A percentile compares a stretch with the other conserved stretches of the same genome.
Evolutionary conservation across 257 asterid species (phyloP).

Genomic region (Rehmannia glutinosa): DNA sequence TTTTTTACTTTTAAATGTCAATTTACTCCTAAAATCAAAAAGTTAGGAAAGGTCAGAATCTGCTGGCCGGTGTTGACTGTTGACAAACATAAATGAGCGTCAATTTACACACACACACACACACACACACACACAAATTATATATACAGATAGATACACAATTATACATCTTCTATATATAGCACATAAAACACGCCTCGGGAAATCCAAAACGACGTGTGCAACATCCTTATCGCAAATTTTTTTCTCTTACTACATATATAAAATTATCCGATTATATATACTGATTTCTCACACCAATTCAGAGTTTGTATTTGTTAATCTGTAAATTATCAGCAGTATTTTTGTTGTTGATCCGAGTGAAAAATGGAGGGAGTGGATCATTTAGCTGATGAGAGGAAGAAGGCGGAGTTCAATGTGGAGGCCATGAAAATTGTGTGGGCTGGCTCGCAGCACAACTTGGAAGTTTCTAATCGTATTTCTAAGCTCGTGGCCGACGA

Average conservation of each 20-base stretch:
- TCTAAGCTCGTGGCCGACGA: slow-evolving; percentile 91
- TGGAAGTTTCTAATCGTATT: slow-evolving; percentile 82
- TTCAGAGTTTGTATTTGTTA: background rate
- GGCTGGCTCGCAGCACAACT: slow-evolving; percentile 80
- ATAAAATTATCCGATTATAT: background rate
- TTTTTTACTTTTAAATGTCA: background rate
- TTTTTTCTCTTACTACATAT: background rate
- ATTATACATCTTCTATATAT: background rate
- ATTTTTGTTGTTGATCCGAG: slow-evolving; percentile 13
- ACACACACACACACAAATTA: background rate
- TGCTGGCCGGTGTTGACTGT: background rate
- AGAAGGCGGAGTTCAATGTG: slow-evolving; percentile 76
- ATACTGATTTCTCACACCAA: background rate
- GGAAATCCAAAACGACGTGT: background rate
- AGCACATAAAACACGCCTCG: background rate
- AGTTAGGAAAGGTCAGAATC: background rate
- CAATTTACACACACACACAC: background rate
- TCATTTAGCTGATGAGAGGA: slow-evolving; percentile 80
- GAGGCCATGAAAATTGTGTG: slow-evolving; percentile 87
- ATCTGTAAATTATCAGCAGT: background rate
- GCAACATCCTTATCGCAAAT: background rate
- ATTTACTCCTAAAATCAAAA: background rate
- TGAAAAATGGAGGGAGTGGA: slow-evolving; percentile 61
- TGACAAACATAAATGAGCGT: background rate
- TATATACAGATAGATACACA: background rate